Evolutionary conservation across 805 yeast species (phyloP).

Genomic region (Zygosaccharomyces bailii): DNA sequence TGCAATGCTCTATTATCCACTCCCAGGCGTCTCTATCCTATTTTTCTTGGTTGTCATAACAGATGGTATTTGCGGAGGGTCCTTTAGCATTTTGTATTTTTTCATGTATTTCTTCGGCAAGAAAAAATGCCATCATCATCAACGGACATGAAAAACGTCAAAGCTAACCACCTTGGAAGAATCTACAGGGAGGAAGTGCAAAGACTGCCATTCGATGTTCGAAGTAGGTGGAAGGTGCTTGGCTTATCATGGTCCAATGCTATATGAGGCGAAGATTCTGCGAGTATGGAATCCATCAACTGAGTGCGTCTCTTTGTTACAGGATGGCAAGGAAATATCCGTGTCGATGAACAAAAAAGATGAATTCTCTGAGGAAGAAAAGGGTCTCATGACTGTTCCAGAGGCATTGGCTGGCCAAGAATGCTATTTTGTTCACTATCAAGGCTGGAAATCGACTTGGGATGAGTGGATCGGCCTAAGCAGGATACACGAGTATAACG

Average conservation of each 20-base stretch:
- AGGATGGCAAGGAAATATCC: constrained; percentile 32
- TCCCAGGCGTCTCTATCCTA: not conserved
- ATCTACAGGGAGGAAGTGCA: not conserved
- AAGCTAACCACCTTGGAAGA: not conserved
- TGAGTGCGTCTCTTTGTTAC: constrained; percentile 36
- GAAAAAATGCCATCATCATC: not conserved
- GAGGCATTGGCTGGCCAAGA: constrained; percentile 35
- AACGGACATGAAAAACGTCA: not conserved
- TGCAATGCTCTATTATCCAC: not conserved
- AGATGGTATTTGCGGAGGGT: not conserved
- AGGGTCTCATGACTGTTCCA: constrained; percentile 30
- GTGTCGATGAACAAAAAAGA: constrained; percentile 22
- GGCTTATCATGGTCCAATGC: constrained; percentile 87
- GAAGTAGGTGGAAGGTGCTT: constrained; percentile 46
- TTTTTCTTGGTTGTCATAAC: not conserved
- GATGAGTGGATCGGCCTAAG: constrained; percentile 88
- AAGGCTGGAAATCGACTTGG: constrained; percentile 95
- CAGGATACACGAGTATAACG: constrained; percentile 63
- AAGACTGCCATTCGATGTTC: constrained; percentile 15
- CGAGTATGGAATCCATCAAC: constrained; percentile 57
- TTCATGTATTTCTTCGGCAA: constrained; percentile 2
- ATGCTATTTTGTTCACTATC: constrained; percentile 76
- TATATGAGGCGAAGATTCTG: constrained; percentile 82
- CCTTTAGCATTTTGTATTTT: constrained; percentile 5
- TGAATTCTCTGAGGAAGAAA: constrained; percentile 26